These are phyloP conservation scores for Penicillium italicum DNA, from an alignment of 2,329 filamentous ascomycete genomes.

Conservation along the genomic window DNA sequence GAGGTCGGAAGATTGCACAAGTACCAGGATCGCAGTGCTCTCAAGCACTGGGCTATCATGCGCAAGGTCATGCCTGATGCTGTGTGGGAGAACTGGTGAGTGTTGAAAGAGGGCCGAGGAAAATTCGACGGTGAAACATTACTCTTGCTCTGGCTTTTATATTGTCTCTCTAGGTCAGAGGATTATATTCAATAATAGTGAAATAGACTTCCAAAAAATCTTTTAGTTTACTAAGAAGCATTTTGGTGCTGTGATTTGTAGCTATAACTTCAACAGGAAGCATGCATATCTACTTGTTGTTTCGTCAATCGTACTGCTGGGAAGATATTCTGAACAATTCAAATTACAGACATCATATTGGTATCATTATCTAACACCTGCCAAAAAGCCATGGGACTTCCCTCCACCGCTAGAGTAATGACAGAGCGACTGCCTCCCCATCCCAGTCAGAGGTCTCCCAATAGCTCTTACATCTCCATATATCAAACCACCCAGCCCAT, in stretches of 20 bases:
- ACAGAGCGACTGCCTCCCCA: constrained; percentile 7
- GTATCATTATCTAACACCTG: constrained; percentile 29
- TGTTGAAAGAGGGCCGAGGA: not conserved
- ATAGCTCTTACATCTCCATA: constrained; percentile 4
- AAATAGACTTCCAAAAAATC: not conserved
- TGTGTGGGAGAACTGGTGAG: constrained; percentile 86
- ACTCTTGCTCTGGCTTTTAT: not conserved
- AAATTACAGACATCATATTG: constrained; percentile 24
- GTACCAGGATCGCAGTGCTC: constrained; percentile 71
- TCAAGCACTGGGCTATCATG: constrained; percentile 92
- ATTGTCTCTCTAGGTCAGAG: not conserved
- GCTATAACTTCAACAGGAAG: not conserved
- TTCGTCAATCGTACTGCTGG: not conserved
- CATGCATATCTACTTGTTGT: not conserved
- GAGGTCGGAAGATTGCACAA: constrained; percentile 63
- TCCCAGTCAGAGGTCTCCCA: not conserved
- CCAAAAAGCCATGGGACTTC: constrained; percentile 23
- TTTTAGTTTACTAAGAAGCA: not conserved
- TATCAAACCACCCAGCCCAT: constrained; percentile 8
- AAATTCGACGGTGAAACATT: not conserved
- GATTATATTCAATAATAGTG: not conserved
- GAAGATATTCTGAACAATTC: not conserved
- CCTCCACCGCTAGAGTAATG: constrained; percentile 12
- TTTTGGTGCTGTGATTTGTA: not conserved
- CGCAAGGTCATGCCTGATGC: constrained; percentile 69